phyloP scores from a whole-genome alignment of 805 yeast genomes.

The Saccharomycodes ludwigii region DNA sequence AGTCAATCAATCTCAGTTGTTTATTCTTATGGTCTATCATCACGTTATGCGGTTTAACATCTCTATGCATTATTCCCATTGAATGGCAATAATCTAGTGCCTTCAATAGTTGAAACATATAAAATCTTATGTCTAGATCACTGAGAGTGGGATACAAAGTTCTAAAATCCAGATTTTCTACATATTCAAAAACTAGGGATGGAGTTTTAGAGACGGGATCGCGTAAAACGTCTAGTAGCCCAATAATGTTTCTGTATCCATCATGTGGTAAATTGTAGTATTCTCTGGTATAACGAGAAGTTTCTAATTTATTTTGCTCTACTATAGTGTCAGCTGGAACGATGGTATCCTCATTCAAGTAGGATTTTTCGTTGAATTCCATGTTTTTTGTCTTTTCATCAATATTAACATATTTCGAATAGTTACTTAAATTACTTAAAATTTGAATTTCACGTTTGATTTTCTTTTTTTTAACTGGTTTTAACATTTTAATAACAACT shows the following conservation, averaged over 20 bases:
- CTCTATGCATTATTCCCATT: conserved; percentile 93
- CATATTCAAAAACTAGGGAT: conserved; percentile 75
- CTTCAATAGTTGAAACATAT: conserved; percentile 66
- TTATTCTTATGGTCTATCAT: conserved; percentile 78
- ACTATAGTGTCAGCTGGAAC: neutral
- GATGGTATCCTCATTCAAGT: neutral
- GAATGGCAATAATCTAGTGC: conserved; percentile 88
- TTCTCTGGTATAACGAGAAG: neutral
- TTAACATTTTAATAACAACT: conserved; percentile 79
- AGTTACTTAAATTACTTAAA: conserved; percentile 55
- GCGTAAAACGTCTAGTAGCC: conserved; percentile 65
- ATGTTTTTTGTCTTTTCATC: too few species aligned
- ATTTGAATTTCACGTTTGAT: conserved; percentile 84
- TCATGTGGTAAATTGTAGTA: conserved; percentile 21
- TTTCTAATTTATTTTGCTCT: neutral
- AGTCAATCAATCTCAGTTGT: conserved; percentile 72
- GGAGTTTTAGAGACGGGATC: conserved; percentile 77
- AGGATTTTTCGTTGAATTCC: conserved; percentile 1
- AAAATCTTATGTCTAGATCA: conserved; percentile 65
- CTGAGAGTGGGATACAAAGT: conserved; percentile 68
- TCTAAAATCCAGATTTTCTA: conserved; percentile 74
- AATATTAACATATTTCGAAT: neutral
- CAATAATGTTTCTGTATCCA: conserved; percentile 56
- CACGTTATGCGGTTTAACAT: conserved; percentile 90
- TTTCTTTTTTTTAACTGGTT: conserved; percentile 88